A percentile compares a stretch with the other conserved stretches of the same genome.
phyloP scores from a whole-genome alignment of 2,329 filamentous ascomycete species.

The Trichophyton simii region DNA sequence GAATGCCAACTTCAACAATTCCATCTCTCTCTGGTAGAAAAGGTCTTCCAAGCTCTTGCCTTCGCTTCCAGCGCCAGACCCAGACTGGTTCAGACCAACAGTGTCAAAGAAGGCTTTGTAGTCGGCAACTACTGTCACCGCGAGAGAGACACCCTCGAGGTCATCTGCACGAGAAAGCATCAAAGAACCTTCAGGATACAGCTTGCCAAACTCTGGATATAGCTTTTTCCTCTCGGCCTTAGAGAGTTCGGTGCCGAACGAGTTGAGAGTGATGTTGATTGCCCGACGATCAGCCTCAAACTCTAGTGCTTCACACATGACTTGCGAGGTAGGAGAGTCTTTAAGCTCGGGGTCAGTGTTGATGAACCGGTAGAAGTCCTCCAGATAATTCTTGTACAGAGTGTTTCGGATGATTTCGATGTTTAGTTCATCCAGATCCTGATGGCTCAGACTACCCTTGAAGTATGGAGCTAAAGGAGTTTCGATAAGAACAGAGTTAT shows the following conservation, averaged over 20 bases:
- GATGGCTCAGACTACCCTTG: slow-evolving; percentile 89
- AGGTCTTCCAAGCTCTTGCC: slow-evolving; percentile 88
- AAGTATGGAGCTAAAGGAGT: slow-evolving; percentile 93
- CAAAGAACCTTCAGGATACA: slow-evolving; percentile 86
- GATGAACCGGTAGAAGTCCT: slow-evolving; percentile 93
- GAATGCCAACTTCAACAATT: slow-evolving; percentile 88
- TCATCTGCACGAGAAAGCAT: slow-evolving; percentile 95
- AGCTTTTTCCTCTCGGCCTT: slow-evolving; percentile 93
- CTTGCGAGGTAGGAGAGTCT: slow-evolving; percentile 77
- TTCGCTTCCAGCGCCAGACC: slow-evolving; percentile 61
- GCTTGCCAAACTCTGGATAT: slow-evolving; percentile 79
- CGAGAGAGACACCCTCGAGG: slow-evolving; percentile 81
- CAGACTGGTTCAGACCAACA: slow-evolving; percentile 63
- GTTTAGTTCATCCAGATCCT: slow-evolving; percentile 95
- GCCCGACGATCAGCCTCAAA: slow-evolving; percentile 93
- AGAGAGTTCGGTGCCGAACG: slow-evolving; percentile 87
- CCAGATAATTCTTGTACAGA: slow-evolving; percentile 97
- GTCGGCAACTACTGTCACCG: slow-evolving; percentile 82
- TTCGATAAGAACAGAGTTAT: slow-evolving; percentile 95
- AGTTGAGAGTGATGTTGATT: slow-evolving; percentile 99
- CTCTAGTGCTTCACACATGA: slow-evolving; percentile 91
- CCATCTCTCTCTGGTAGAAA: slow-evolving; percentile 99
- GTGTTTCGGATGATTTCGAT: slow-evolving; percentile 99
- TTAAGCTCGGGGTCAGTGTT: slow-evolving; percentile 76
- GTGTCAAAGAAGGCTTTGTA: slow-evolving; percentile 96